Percentiles rank a stretch among this genome's conserved stretches.
phyloP scores from a whole-genome alignment of 106 monocot species.

The Ottelia alismoides region DNA sequence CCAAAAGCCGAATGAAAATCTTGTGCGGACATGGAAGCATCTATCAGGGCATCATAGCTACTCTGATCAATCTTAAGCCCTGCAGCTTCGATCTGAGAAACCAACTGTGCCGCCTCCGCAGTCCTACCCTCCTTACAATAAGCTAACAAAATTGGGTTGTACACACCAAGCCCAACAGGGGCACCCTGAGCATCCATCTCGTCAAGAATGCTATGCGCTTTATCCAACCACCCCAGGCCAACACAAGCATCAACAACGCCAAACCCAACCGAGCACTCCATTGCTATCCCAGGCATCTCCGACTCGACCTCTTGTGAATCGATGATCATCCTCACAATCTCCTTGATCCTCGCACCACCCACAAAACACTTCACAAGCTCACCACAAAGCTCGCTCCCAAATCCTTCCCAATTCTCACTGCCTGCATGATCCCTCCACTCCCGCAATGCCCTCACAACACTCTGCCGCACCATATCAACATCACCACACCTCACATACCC shows the following conservation, averaged over 20 bases:
- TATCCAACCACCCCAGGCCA: slow-evolving; percentile 50
- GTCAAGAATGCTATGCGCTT: slow-evolving; percentile 71
- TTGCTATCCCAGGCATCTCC: not conserved
- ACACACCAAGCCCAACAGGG: slow-evolving; percentile 64
- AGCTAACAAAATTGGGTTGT: slow-evolving; percentile 71
- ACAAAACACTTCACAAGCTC: slow-evolving; percentile 51
- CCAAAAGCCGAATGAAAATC: slow-evolving; percentile 95
- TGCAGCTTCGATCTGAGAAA: slow-evolving; percentile 38
- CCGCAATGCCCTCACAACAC: slow-evolving; percentile 30
- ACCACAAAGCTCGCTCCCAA: slow-evolving; percentile 29
- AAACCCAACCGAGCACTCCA: slow-evolving; percentile 47
- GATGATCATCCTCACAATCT: slow-evolving; percentile 58
- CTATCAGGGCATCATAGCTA: slow-evolving; percentile 76
- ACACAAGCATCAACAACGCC: slow-evolving; percentile 71
- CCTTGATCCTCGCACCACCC: slow-evolving; percentile 48
- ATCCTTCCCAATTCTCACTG: slow-evolving; percentile 9
- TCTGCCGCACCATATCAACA: slow-evolving; percentile 29
- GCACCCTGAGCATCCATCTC: slow-evolving; percentile 80
- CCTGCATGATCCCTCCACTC: slow-evolving; percentile 14
- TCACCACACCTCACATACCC: slow-evolving; percentile 45
- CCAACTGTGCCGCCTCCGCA: slow-evolving; percentile 82
- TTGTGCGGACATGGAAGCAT: slow-evolving; percentile 85
- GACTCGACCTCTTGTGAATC: slow-evolving; percentile 61
- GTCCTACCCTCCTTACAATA: slow-evolving; percentile 82
- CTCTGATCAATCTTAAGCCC: slow-evolving; percentile 55